phyloP scores from a whole-genome alignment of 208 protist genomes.

The Acanthamoeba castellanii region DNA sequence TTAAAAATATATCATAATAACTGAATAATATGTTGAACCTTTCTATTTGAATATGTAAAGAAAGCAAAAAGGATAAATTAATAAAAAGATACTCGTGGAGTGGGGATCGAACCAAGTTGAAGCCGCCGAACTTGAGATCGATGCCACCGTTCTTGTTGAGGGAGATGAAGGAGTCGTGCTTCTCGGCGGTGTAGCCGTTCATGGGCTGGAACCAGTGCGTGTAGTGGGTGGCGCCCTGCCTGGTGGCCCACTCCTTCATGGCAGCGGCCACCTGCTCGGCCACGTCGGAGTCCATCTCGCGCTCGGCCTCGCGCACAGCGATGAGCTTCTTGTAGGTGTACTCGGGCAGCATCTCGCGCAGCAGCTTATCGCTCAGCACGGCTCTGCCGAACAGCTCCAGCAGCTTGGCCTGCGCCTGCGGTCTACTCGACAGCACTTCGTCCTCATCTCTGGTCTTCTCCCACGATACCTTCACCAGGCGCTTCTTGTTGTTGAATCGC shows the following conservation, averaged over 20 bases:
- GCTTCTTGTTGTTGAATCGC: constrained; percentile 59
- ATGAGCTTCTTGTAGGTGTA: constrained; percentile 38
- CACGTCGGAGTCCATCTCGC: constrained; percentile 65
- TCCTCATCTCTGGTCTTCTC: constrained; percentile 3
- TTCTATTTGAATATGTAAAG: not conserved
- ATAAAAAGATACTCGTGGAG: not conserved
- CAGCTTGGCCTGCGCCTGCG: constrained; percentile 45
- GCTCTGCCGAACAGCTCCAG: constrained; percentile 34
- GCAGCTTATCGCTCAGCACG: constrained; percentile 56
- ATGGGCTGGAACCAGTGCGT: constrained; percentile 93
- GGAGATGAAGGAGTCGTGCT: constrained; percentile 88
- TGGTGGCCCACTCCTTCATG: constrained; percentile 91
- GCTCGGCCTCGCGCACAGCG: constrained; percentile 70
- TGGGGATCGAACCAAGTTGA: constrained; percentile 62
- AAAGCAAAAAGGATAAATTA: not conserved
- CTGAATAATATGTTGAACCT: not conserved
- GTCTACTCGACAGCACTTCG: not conserved
- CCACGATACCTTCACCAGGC: constrained; percentile 40
- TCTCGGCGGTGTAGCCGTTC: constrained; percentile 84
- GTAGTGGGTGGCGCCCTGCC: constrained; percentile 88
- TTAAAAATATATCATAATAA: constrained; percentile 71
- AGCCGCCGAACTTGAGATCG: constrained; percentile 67
- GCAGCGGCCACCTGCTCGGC: constrained; percentile 84
- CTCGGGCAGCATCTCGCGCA: constrained; percentile 49
- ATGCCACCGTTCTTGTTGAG: constrained; percentile 77